Base-by-base conservation (phyloP, 768 basidiomycete genomes). In the Termitomyces sp. region DNA sequence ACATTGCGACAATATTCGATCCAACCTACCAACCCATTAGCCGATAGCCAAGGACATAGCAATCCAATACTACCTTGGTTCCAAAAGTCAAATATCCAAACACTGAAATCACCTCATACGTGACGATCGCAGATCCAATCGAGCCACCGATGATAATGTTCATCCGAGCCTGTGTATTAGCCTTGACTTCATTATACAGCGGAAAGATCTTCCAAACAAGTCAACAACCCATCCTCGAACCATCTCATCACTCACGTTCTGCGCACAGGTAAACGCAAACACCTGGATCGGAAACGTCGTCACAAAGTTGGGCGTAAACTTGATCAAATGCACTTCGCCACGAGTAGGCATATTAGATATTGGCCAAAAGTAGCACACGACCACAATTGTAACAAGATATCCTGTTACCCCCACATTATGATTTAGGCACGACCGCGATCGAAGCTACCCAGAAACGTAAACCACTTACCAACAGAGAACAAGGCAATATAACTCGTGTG, bases 51-150 rank as follows among this genome's bases (percentile, higher is more conserved):
- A 13, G 35, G 29, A 47, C 38, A 33, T 25, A 16, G 18, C 13
- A 29, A 46, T 33, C 31, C 40, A 32, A 35, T 78, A 47, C n/a
- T 46, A 89, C 91, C 67, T 83, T 89, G 45, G 86, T 86, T 1
- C 95, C 95, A 69, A 98, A 98, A 0, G 95, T 97, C 50, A 98
- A 74, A 67, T 98, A 98, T 0, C 94, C 94, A 62, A 94, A 88
- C 25, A 91, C 69, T 5, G 86, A 89, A 59, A 99, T 91, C 48
- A 94, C 68, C 68, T 96, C 93, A 67, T 99, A 99, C 9, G 87
- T 86, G 41, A 91, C 41, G 3, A 86, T 84, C 1, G 94, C 90
- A 20, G 83, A 76, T 13, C 95, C 95, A 61, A 99, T 94, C 6
- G 94, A 90, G 0, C 87, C 76, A 10, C 86, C 86, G 47, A 98